Percentiles rank a stretch among this genome's conserved stretches.
These are phyloP conservation scores for Erysiphe pulchra DNA, from an alignment of 2,329 filamentous ascomycete genomes.

Conservation along the genomic window DNA sequence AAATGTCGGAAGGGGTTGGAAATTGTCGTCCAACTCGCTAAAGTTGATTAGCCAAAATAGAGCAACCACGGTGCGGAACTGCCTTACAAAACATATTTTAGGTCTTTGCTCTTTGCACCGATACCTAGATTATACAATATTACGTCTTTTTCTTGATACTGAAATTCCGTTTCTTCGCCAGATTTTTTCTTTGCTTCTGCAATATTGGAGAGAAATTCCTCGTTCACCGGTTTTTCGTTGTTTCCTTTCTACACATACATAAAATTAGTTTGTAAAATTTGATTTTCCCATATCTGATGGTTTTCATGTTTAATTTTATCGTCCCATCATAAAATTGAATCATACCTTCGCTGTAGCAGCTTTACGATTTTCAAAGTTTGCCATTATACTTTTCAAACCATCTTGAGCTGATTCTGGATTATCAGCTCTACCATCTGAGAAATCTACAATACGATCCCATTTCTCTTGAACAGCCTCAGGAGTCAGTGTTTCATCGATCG, in stretches of 20 bases:
- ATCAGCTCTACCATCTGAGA: slow-evolving; percentile 69
- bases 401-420: slow-evolving; percentile 59
- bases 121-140: slow-evolving; percentile 92
- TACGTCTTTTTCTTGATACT: slow-evolving; percentile 63
- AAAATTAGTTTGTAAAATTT: slow-evolving; percentile 8
- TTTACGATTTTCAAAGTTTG: slow-evolving; percentile 60
- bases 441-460: slow-evolving; percentile 61
- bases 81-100: too few species aligned
- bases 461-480: slow-evolving; percentile 59
- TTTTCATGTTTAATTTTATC: too few species aligned
- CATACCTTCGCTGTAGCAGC: slow-evolving; percentile 20
- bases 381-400: slow-evolving; percentile 51
- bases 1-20: too few species aligned
- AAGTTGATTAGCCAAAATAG: too few species aligned
- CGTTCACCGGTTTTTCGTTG: slow-evolving; percentile 18
- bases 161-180: slow-evolving; percentile 48
- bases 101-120: slow-evolving; percentile 71
- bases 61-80: too few species aligned
- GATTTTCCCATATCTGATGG: too few species aligned
- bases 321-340: slow-evolving; percentile 6
- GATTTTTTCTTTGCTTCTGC: slow-evolving; percentile 48
- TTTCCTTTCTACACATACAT: slow-evolving; percentile 9
- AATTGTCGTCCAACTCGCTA: too few species aligned
- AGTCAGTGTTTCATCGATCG: slow-evolving; percentile 55
- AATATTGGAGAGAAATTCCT: slow-evolving; percentile 49